Conservation (phyloP, 768 basidiomycete species). For the Udeniomyces megalosporus region DNA sequence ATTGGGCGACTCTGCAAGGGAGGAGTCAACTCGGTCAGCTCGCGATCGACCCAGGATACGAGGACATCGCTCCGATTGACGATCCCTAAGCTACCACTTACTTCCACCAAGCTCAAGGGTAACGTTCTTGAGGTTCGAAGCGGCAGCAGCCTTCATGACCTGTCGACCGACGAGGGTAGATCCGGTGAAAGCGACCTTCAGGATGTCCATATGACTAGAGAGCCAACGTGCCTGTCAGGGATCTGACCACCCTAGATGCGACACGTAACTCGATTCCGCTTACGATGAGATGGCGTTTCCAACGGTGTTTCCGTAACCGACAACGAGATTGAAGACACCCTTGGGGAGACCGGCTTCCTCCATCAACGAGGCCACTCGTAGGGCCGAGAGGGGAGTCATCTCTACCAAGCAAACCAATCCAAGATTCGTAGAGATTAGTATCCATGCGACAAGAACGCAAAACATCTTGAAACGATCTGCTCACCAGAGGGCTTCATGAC, state of each 20-base stretch:
- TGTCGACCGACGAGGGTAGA: slow-evolving; percentile 14
- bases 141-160: slow-evolving; percentile 20
- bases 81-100: background rate
- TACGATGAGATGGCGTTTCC: slow-evolving; percentile 18
- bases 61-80: background rate
- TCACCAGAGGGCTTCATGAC: slow-evolving; percentile 18
- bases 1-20: slow-evolving; percentile 9
- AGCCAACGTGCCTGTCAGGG: too few species aligned
- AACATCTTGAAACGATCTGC: background rate
- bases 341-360: slow-evolving; percentile 18
- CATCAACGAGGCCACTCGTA: slow-evolving; percentile 7
- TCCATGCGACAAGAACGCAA: background rate
- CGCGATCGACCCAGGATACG: background rate
- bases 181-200: slow-evolving; percentile 24
- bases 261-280: background rate
- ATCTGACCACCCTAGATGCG: too few species aligned
- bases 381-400: slow-evolving; percentile 18
- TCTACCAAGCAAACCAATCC: background rate
- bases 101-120: slow-evolving; percentile 21
- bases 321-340: slow-evolving; percentile 20
- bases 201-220: slow-evolving; percentile 19
- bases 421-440: slow-evolving; percentile 3
- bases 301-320: slow-evolving; percentile 12
- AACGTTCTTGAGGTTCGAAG: slow-evolving; percentile 22
- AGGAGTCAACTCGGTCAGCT: too few species aligned